phyloP scores from a whole-genome alignment of 2,329 filamentous ascomycete species.

The Aspergillus novofumigatus region DNA sequence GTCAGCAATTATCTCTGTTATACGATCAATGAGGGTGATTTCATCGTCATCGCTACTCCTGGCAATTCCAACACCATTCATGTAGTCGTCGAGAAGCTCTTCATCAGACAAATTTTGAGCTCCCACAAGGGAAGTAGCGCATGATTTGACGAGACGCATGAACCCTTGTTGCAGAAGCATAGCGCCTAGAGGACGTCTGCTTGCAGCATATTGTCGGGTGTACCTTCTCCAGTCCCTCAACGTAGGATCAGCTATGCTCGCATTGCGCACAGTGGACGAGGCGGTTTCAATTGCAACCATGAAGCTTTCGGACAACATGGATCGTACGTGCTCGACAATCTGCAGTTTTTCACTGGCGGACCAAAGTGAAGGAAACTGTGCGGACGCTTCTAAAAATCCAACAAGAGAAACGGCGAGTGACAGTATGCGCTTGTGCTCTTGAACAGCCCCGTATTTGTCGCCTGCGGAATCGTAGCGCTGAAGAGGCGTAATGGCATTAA shows the following conservation, averaged over 20 bases:
- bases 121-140: slow-evolving; percentile 67
- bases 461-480: slow-evolving; percentile 54
- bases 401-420: slow-evolving; percentile 80
- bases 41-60: slow-evolving; percentile 39
- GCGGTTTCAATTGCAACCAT: slow-evolving; percentile 83
- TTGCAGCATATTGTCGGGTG: slow-evolving; percentile 73
- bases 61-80: slow-evolving; percentile 52
- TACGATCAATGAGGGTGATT: slow-evolving; percentile 47
- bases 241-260: slow-evolving; percentile 59
- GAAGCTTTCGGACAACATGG: slow-evolving; percentile 77
- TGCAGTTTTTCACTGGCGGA: slow-evolving; percentile 66
- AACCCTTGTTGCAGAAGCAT: slow-evolving; percentile 89
- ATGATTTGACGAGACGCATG: slow-evolving; percentile 76
- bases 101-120: slow-evolving; percentile 55
- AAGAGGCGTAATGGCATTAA: slow-evolving; percentile 53
- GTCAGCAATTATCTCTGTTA: slow-evolving; percentile 70
- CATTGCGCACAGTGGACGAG: slow-evolving; percentile 84
- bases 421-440: slow-evolving; percentile 65
- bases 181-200: slow-evolving; percentile 77
- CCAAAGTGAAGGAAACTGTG: slow-evolving; percentile 78
- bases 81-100: slow-evolving; percentile 70
- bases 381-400: slow-evolving; percentile 81
- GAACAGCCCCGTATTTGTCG: slow-evolving; percentile 30
- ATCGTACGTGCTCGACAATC: slow-evolving; percentile 67
- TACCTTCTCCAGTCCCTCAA: slow-evolving; percentile 85